phyloP scores from a whole-genome alignment of 768 basidiomycete species.

The Galerina sulciceps region DNA sequence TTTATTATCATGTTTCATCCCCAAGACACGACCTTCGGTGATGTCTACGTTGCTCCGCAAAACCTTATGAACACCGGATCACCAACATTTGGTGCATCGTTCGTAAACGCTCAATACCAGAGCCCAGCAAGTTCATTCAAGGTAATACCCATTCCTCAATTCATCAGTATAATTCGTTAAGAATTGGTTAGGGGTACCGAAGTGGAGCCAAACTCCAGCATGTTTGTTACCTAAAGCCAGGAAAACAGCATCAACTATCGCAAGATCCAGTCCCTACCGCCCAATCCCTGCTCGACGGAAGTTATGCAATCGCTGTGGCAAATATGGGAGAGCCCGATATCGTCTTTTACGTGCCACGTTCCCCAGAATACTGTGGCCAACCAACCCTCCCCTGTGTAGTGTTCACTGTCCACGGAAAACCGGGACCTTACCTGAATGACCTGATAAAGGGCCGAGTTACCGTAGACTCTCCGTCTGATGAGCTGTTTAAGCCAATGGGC shows the following conservation, averaged over 20 bases:
- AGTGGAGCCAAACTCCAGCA: neutral
- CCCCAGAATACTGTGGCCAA: constrained; percentile 10
- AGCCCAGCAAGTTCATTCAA: neutral
- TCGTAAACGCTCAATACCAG: too few species aligned
- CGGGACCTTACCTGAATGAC: constrained; percentile 24
- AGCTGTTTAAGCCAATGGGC: constrained; percentile 15
- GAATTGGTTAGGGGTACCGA: too few species aligned
- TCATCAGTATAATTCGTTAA: too few species aligned
- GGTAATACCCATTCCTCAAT: neutral
- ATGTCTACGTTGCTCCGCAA: neutral
- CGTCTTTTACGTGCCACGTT: constrained; percentile 19
- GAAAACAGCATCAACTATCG: constrained; percentile 5
- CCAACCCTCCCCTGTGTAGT: constrained; percentile 18
- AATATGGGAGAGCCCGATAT: neutral
- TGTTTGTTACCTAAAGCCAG: constrained; percentile 2
- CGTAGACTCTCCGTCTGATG: constrained; percentile 22
- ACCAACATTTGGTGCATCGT: neutral
- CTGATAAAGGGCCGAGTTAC: constrained; percentile 9
- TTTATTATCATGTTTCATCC: too few species aligned
- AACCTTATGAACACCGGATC: neutral
- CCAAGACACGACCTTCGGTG: too few species aligned
- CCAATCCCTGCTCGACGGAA: constrained; percentile 17
- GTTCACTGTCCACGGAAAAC: constrained; percentile 26
- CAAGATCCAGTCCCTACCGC: constrained; percentile 13
- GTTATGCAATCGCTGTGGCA: neutral